A percentile compares a stretch with the other conserved stretches of the same genome.
These are phyloP conservation scores for Myriangium duriaei DNA, from an alignment of 2,329 filamentous ascomycete genomes.

Conservation along the genomic window DNA sequence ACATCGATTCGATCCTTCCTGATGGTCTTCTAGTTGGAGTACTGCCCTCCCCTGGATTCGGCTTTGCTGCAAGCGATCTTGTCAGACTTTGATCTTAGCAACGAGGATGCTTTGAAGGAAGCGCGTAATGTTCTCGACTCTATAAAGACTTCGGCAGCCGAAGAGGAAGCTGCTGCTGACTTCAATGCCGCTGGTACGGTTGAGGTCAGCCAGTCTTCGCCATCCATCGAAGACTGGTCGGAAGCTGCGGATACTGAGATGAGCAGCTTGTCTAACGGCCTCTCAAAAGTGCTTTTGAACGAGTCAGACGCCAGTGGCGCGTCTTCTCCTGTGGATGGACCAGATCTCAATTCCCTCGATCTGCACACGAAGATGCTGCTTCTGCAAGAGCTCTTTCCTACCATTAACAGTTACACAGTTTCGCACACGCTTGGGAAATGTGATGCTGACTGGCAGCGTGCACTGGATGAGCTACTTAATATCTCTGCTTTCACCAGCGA, in stretches of 20 bases:
- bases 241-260: conserved; percentile 37
- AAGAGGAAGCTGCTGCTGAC: conserved; percentile 54
- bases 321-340: conserved; percentile 14
- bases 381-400: conserved; percentile 60
- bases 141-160: conserved; percentile 50
- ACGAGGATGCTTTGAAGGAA: conserved; percentile 38
- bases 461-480: conserved; percentile 72
- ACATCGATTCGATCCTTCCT: neutral
- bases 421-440: conserved; percentile 54
- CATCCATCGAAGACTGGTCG: conserved; percentile 14
- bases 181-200: conserved; percentile 66
- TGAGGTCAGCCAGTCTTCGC: conserved; percentile 23
- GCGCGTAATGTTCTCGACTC: conserved; percentile 50
- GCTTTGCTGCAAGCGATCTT: conserved; percentile 64
- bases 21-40: conserved; percentile 46
- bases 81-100: conserved; percentile 55
- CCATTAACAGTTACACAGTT: conserved; percentile 52
- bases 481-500: conserved; percentile 63
- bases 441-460: conserved; percentile 51
- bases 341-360: conserved; percentile 32
- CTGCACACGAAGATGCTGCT: conserved; percentile 50
- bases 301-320: conserved; percentile 14
- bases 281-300: conserved; percentile 26
- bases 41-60: conserved; percentile 63
- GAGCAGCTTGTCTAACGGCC: conserved; percentile 36